Base-by-base conservation (phyloP, 2,329 filamentous ascomycete species). In the Fusarium sp. region DNA sequence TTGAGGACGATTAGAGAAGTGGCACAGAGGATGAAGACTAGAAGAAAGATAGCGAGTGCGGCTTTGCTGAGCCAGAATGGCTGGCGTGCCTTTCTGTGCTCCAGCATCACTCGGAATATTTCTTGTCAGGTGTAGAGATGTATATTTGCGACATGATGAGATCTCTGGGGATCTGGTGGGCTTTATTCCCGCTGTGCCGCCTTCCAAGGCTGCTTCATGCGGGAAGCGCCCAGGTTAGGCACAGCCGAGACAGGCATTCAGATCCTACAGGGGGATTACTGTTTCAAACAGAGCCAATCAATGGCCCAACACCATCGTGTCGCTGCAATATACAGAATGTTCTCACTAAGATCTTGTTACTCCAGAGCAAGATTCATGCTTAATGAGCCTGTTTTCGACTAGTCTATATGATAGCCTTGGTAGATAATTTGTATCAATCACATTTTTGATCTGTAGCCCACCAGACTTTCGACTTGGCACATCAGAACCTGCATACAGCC, bases 21-120 rank as follows among this genome's bases (percentile, higher is more conserved):
- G 0, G 55, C 47, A 6, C 27, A 24, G 18, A 11, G 1, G 2
- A 18, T 0, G 3, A 53, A 59, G 0, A 54, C 1, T 0, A 27
- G 1, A 1, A 24, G 1, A 8, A 59, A 59, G 4, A 43, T 3
- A 3, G 53, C 3, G 2, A 59, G 5, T 2, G 34, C 47, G 6
- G 3, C 16, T 27, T 12, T 59, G 0, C 20, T 16, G 0, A 59
- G 38, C 47, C 47, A 59, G 3, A 44, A 34, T 0, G 56, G 56
- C 43, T 16, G 43, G 8, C 20, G 43, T 9, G 20, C 0, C 43
- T 22, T 45, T 24, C 24, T 16, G 6, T 6, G 43, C 43, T 24
- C 43, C 5, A 9, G 7, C 43, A 45, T 45, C 6, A 7, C 43
- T 4, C 10, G 9, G 10, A n/a, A n/a, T n/a, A 2, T 38, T 4